A percentile compares a stretch with the other conserved stretches of the same genome.
These are phyloP conservation scores for Citeromyces hawaiiensis DNA, from an alignment of 1,139 yeast species.

Conservation along the genomic window DNA sequence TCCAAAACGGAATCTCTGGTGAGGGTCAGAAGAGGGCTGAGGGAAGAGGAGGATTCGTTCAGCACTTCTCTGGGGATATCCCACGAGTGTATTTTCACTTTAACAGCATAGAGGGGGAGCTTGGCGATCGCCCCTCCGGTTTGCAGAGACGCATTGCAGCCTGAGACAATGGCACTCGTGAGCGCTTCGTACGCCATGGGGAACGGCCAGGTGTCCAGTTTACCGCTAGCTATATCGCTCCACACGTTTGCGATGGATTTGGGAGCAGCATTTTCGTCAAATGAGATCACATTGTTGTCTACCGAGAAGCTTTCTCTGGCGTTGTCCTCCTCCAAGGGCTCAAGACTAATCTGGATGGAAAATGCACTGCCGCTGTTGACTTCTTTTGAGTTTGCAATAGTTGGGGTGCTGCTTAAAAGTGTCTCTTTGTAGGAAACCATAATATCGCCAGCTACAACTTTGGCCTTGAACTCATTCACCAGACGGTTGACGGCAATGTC, in stretches of 20 bases:
- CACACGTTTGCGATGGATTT: constrained; percentile 11
- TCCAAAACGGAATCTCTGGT: constrained; percentile 29
- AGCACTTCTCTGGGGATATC: constrained; percentile 40
- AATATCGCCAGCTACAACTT: constrained; percentile 66
- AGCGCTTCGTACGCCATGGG: constrained; percentile 33
- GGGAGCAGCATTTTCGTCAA: constrained; percentile 13
- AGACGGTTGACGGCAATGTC: constrained; percentile 79
- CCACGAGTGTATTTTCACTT: constrained; percentile 37
- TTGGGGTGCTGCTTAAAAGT: constrained; percentile 15
- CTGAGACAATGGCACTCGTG: constrained; percentile 39
- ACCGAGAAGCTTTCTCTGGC: constrained; percentile 13
- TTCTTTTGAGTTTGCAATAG: constrained; percentile 12
- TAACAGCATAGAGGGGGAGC: constrained; percentile 51
- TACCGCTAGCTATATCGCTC: constrained; percentile 18
- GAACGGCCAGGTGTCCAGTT: constrained; percentile 31
- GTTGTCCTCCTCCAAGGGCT: constrained; percentile 23
- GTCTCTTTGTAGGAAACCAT: constrained; percentile 87
- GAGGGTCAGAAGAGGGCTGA: constrained; percentile 22
- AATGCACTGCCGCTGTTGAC: constrained; percentile 6
- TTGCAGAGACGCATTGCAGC: constrained; percentile 61
- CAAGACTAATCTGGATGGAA: constrained; percentile 29
- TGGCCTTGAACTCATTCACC: constrained; percentile 68
- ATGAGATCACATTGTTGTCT: constrained; percentile 20
- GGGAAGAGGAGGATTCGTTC: constrained; percentile 12
- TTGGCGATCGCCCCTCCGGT: constrained; percentile 62